A percentile compares a stretch with the other conserved stretches of the same genome.
phyloP scores from a whole-genome alignment of 2,329 filamentous ascomycete genomes.

The Xylaria sp. region DNA sequence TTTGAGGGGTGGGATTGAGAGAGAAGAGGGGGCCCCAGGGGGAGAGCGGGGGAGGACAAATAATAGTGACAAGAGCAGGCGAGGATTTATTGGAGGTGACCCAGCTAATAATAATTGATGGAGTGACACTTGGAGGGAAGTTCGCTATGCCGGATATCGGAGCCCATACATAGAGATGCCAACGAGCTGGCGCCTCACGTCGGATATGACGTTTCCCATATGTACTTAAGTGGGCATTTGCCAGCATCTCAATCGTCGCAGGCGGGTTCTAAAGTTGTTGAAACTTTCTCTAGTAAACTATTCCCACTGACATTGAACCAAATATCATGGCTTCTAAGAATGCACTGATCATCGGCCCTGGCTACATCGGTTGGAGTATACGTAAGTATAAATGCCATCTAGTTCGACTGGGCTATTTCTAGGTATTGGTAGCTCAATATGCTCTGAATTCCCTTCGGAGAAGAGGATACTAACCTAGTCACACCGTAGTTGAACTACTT shows the following conservation, averaged over 20 bases:
- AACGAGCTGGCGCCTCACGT: not conserved
- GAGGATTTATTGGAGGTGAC: not conserved
- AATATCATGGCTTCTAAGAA: conserved; percentile 35
- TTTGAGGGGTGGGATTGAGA: no score
- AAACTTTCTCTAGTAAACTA: not conserved
- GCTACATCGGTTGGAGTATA: conserved; percentile 55
- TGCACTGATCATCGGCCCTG: conserved; percentile 52
- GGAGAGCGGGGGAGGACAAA: no score
- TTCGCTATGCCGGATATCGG: not conserved
- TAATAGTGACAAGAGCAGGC: no score
- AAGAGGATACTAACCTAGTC: not conserved
- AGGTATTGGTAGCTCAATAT: not conserved
- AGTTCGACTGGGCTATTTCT: no score
- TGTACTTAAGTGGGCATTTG: not conserved
- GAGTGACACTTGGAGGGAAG: not conserved
- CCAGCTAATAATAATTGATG: not conserved
- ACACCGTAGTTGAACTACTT: conserved; percentile 45
- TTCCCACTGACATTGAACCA: not conserved
- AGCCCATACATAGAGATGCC: not conserved
- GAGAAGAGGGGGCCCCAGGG: no score
- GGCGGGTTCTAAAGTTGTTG: not conserved
- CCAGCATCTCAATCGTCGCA: not conserved
- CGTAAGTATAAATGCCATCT: not conserved
- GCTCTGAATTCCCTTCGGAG: not conserved
- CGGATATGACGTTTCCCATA: not conserved